phyloP scores from a whole-genome alignment of 164 flowering plant species.

The Santalum album region DNA sequence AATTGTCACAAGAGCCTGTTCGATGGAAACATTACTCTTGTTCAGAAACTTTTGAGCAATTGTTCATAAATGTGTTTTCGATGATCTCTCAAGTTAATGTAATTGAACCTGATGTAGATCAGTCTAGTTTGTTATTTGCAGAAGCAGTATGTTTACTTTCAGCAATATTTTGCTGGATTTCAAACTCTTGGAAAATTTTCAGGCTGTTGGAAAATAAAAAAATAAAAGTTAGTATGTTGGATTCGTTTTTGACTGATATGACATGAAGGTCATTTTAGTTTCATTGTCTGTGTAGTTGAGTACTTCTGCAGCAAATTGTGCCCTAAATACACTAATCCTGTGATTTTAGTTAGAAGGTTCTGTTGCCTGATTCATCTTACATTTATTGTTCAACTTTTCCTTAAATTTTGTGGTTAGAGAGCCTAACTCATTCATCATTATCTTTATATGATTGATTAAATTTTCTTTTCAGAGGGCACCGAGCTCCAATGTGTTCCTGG shows the following conservation, averaged over 20 bases:
- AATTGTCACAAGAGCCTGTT: conserved; percentile 4
- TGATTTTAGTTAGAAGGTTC: neutral
- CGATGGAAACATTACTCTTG: conserved; percentile 1
- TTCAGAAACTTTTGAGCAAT: conserved; percentile 1
- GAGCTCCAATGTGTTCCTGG: conserved; percentile 94
- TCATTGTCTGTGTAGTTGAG: neutral
- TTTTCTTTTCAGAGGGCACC: conserved; percentile 52
- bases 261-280: neutral
- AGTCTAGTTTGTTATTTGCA: neutral
- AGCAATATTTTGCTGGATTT: neutral
- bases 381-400: neutral
- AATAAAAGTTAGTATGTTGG: neutral
- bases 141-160: neutral
- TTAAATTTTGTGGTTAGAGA: neutral
- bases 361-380: neutral
- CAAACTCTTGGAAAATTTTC: neutral
- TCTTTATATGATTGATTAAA: conserved; percentile 3
- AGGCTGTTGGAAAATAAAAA: neutral
- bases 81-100: neutral
- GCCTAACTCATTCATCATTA: neutral
- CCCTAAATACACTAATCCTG: neutral
- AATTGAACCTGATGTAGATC: neutral
- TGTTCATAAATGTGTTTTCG: neutral
- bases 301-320: neutral
- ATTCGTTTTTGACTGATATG: neutral